Evolutionary conservation across 2,329 filamentous ascomycete species (phyloP).

Genomic region (Penicillium sp.): DNA sequence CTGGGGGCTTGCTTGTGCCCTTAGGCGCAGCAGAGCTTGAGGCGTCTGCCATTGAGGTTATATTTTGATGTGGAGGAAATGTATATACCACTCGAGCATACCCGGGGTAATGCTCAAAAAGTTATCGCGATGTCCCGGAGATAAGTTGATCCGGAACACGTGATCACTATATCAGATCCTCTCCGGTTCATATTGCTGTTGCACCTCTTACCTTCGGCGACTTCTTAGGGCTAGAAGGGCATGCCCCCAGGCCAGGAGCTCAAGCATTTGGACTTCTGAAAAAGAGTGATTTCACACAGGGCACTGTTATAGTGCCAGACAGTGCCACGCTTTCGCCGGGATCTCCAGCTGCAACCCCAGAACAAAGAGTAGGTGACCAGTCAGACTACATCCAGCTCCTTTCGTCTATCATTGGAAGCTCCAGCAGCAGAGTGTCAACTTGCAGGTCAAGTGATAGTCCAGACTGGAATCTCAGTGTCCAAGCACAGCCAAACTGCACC

Average conservation of each 20-base stretch:
- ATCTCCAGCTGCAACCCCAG: too few species aligned
- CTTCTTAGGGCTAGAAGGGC: too few species aligned
- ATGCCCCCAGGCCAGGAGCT: too few species aligned
- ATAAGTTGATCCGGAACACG: slow-evolving; percentile 19
- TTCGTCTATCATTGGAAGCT: neutral
- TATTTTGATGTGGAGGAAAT: neutral
- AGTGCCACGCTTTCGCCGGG: too few species aligned
- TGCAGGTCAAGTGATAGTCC: neutral
- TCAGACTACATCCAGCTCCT: neutral
- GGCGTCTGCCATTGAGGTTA: slow-evolving; percentile 38
- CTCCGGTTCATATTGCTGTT: neutral
- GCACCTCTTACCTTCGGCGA: too few species aligned
- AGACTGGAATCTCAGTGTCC: slow-evolving; percentile 9
- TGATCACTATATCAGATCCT: slow-evolving; percentile 3
- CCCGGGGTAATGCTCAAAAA: slow-evolving; percentile 18
- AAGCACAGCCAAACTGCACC: neutral
- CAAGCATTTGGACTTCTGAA: too few species aligned
- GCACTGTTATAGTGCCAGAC: too few species aligned
- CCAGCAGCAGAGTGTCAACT: neutral
- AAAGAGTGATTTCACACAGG: too few species aligned
- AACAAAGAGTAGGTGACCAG: neutral
- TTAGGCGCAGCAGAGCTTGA: slow-evolving; percentile 37
- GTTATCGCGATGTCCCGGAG: slow-evolving; percentile 12
- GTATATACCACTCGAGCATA: neutral
- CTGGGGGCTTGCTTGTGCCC: slow-evolving; percentile 40